These are phyloP conservation scores for Kandelia obovata DNA, from an alignment of 345 rosid species.

Conservation along the genomic window DNA sequence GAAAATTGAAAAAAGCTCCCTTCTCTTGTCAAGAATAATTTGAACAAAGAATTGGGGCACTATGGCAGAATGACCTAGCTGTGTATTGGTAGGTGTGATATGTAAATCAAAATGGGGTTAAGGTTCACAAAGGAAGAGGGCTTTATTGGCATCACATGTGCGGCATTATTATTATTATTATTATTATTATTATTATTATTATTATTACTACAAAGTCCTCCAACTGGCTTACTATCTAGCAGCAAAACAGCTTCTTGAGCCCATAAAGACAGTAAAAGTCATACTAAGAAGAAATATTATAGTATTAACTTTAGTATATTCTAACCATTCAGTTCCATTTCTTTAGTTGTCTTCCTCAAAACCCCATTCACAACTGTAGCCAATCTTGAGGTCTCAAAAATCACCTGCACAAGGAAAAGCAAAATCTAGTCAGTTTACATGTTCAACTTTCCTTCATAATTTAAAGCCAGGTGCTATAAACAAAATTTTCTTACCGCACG, in stretches of 20 bases:
- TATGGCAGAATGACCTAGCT: slow-evolving; percentile 47
- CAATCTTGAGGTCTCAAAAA: slow-evolving; percentile 72
- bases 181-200: neutral
- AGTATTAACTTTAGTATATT: neutral
- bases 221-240: neutral
- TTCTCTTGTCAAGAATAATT: slow-evolving; percentile 36
- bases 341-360: slow-evolving; percentile 65
- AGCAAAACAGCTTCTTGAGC: slow-evolving; percentile 30
- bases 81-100: slow-evolving; percentile 58
- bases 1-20: slow-evolving; percentile 12
- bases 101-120: slow-evolving; percentile 47
- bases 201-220: neutral
- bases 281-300: slow-evolving; percentile 2
- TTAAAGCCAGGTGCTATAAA: neutral
- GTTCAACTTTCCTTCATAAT: neutral
- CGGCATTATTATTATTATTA: neutral
- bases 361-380: slow-evolving; percentile 83
- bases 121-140: slow-evolving; percentile 49
- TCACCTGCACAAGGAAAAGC: slow-evolving; percentile 38
- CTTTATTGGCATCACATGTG: slow-evolving; percentile 23
- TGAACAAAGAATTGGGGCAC: slow-evolving; percentile 33
- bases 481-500: slow-evolving; percentile 60
- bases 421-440: neutral
- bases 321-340: slow-evolving; percentile 60
- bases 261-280: slow-evolving; percentile 23